Evolutionary conservation across 1,284 basidiomycete species (phyloP), one percentile per base, ranked within the genome.

Genomic region (Boletus holoroseus): DNA sequence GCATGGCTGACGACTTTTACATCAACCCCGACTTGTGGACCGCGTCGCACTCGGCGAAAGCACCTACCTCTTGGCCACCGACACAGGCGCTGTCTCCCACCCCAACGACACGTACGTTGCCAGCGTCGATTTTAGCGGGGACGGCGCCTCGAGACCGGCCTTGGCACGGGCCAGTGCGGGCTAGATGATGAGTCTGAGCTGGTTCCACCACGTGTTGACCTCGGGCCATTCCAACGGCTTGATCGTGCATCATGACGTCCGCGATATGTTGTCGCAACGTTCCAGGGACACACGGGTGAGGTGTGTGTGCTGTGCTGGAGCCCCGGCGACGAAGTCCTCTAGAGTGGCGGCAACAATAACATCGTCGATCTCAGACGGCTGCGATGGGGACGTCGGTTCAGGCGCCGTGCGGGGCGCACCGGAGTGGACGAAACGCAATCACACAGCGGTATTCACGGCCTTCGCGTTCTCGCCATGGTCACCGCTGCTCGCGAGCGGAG

Each of bases 381-480:
- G 91, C 31, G 70, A 90, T 0, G 83, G 84, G 0, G 83, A 87
- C 61, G 78, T 83, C 4, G 75, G 71, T 2, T 74, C 79, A 30
- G 77, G 78, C 1, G 34, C 47, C 11, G 73, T 82, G 1, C 73
- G 85, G 37, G 81, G 85, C 5, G 76, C 79, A 50, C 85, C 89
- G 2, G 86, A 91, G 63, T 91, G 91, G 91, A 92, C 90, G 39
- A 96, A 95, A 71, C 77, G 90, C 39, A 95, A 93, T 67, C 94
- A 97, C 69, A 91, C 88, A 0, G 94, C 93, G 0, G 94, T 94
- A 0, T 93, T 96, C 59, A 97, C 97, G 78, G 91, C 94, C 0
- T 74, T 99, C 40, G 91, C 93, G 0, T 99, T 96, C 93, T 97
- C 92, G 59, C 93, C 95, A 0, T 98, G 95, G 94, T 82, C 88